Conservation (phyloP, 2,329 filamentous ascomycete genomes). For the Lecanicillium sp. region DNA sequence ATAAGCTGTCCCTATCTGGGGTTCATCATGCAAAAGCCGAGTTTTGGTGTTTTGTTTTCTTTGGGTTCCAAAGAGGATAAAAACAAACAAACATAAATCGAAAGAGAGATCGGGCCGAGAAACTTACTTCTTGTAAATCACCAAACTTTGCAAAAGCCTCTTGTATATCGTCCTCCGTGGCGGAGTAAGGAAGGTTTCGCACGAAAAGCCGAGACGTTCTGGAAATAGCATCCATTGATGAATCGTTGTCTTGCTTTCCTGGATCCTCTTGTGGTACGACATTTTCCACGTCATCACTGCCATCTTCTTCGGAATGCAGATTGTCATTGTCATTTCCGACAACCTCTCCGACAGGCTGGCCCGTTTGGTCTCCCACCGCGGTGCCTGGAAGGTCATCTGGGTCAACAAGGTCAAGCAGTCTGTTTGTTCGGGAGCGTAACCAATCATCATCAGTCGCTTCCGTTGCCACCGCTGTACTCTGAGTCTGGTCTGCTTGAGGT, state of each 20-base stretch:
- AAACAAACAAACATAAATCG: constrained; percentile 13
- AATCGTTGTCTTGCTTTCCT: constrained; percentile 29
- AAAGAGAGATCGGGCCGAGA: constrained; percentile 4
- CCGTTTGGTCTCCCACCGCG: constrained; percentile 3
- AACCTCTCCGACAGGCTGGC: constrained; percentile 5
- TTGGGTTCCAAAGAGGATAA: neutral
- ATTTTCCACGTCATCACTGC: constrained; percentile 17
- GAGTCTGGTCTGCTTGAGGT: constrained; percentile 16
- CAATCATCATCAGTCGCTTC: constrained; percentile 75
- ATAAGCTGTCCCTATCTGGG: constrained; percentile 99
- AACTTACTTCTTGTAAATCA: constrained; percentile 76
- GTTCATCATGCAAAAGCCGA: constrained; percentile 68
- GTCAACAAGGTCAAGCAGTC: constrained; percentile 76
- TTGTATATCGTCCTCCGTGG: constrained; percentile 68
- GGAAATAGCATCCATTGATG: constrained; percentile 52
- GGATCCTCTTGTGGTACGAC: constrained; percentile 15
- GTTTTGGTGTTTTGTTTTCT: no score
- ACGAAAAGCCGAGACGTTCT: constrained; percentile 76
- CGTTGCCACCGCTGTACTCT: constrained; percentile 12
- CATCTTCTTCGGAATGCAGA: constrained; percentile 21
- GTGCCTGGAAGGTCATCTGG: constrained; percentile 47
- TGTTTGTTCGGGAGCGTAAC: constrained; percentile 81
- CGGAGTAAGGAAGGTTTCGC: constrained; percentile 77
- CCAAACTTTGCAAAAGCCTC: constrained; percentile 66
- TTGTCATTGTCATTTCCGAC: constrained; percentile 13